Evolutionary conservation across 345 rosid species (phyloP).

Genomic region (Syzygium oleosum): DNA sequence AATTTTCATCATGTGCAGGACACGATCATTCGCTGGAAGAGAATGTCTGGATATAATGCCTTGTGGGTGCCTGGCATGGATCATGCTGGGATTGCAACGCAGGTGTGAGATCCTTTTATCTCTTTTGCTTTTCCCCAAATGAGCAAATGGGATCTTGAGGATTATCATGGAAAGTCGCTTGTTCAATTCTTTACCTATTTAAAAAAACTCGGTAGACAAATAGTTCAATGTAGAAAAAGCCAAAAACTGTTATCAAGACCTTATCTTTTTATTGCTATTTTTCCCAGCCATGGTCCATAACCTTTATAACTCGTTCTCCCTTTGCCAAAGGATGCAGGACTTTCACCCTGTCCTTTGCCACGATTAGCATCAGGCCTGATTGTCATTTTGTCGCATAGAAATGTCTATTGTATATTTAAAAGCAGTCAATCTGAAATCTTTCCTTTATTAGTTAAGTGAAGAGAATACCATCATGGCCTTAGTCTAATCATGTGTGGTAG

Average conservation of each 20-base stretch:
- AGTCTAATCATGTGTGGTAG: neutral
- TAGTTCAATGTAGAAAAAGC: neutral
- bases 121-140: neutral
- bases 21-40: constrained; percentile 78
- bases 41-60: constrained; percentile 94
- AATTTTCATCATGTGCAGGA: constrained; percentile 37
- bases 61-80: constrained; percentile 96
- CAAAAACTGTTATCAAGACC: neutral
- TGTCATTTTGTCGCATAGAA: neutral
- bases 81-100: constrained; percentile 99
- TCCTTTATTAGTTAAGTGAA: neutral
- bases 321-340: neutral
- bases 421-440: neutral
- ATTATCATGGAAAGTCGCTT: neutral
- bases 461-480: neutral
- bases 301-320: neutral
- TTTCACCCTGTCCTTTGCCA: neutral
- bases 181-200: neutral
- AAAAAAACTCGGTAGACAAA: neutral
- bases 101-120: constrained; percentile 50
- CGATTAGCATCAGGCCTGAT: neutral
- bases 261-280: neutral
- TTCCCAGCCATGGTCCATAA: neutral
- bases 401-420: neutral
- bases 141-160: neutral